Conservation (phyloP, 2,329 filamentous ascomycete species). For the Penicillium nordicum region DNA sequence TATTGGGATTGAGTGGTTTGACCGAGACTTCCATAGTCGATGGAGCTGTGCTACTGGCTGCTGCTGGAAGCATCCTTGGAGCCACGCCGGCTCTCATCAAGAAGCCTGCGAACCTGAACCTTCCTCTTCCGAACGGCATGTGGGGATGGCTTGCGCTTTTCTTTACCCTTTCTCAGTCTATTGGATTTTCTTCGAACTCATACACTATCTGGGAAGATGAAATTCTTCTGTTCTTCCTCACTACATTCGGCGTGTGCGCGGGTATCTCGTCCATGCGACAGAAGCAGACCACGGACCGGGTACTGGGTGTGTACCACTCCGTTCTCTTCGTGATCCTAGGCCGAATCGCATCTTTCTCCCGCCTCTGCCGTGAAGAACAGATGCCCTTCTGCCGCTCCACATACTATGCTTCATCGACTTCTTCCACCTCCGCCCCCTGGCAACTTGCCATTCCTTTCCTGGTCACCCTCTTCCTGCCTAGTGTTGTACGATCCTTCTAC, state of each 20-base stretch:
- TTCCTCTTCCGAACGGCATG: constrained; percentile 66
- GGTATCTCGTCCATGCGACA: constrained; percentile 73
- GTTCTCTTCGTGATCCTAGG: constrained; percentile 75
- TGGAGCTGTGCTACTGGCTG: constrained; percentile 38
- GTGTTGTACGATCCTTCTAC: constrained; percentile 80
- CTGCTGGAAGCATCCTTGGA: constrained; percentile 46
- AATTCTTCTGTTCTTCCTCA: constrained; percentile 86
- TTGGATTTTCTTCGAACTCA: constrained; percentile 94
- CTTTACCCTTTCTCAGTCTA: constrained; percentile 81
- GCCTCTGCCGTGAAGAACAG: constrained; percentile 94
- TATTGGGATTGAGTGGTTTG: constrained; percentile 22
- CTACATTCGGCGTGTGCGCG: constrained; percentile 77
- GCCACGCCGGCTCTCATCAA: constrained; percentile 40
- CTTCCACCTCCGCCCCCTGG: constrained; percentile 89
- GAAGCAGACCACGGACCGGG: constrained; percentile 62
- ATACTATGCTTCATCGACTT: constrained; percentile 88
- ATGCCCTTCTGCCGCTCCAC: constrained; percentile 96
- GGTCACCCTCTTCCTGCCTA: constrained; percentile 68
- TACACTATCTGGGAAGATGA: constrained; percentile 99
- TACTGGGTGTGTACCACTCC: constrained; percentile 79
- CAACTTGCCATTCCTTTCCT: constrained; percentile 76
- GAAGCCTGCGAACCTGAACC: constrained; percentile 40
- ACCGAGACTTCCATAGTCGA: constrained; percentile 33
- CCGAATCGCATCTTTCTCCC: constrained; percentile 78
- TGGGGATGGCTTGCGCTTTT: constrained; percentile 86